Evolutionary conservation across 441 rosid genomes (phyloP).

Genomic region (Erodium trifolium): DNA sequence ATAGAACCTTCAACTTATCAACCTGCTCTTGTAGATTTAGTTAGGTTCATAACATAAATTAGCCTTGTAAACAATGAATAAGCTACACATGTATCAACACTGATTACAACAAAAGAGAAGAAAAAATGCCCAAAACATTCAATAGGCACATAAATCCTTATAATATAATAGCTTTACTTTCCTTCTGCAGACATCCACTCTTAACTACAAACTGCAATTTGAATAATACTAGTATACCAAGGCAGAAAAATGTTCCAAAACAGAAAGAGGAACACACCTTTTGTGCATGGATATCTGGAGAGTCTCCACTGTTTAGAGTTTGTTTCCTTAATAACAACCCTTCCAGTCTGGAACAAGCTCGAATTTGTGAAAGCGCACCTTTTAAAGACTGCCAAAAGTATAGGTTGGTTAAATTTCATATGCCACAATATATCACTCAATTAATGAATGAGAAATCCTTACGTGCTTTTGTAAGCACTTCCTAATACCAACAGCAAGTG

Average conservation of each 20-base stretch:
- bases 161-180: background rate
- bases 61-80: conserved; percentile 12
- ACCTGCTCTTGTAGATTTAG: conserved; percentile 57
- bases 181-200: conserved; percentile 7
- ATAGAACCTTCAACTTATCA: conserved; percentile 86
- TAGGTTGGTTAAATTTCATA: conserved; percentile 17
- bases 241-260: conserved; percentile 10
- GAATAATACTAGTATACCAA: conserved; percentile 14
- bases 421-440: conserved; percentile 9
- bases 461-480: background rate
- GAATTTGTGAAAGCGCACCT: conserved; percentile 64
- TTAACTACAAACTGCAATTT: conserved; percentile 8
- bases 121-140: background rate
- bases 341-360: conserved; percentile 73
- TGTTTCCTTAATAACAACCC: conserved; percentile 67
- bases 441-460: no score
- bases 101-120: no score
- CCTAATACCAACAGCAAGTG: conserved; percentile 9
- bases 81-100: no score
- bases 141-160: background rate
- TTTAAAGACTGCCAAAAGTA: conserved; percentile 57
- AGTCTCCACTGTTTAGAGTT: conserved; percentile 61
- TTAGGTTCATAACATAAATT: background rate
- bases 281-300: conserved; percentile 83
- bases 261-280: conserved; percentile 41